Evolutionary conservation across 2,329 filamentous ascomycete species (phyloP).

Genomic region (Fusarium clavum): DNA sequence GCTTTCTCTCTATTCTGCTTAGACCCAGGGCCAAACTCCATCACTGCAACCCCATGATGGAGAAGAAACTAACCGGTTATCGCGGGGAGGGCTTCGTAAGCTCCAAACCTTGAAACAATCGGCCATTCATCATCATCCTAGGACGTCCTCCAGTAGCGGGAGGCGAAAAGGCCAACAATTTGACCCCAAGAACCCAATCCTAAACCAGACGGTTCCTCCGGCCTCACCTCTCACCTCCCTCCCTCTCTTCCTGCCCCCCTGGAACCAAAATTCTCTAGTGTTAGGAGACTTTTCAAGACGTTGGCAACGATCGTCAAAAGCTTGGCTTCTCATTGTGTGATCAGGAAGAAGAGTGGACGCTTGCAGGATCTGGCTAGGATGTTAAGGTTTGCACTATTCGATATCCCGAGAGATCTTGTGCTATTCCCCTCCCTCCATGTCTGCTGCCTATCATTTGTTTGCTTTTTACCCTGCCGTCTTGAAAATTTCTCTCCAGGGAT

Average conservation of each 20-base stretch:
- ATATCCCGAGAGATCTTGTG: conserved; percentile 29
- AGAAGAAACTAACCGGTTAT: conserved; percentile 6
- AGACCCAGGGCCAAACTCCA: conserved; percentile 11
- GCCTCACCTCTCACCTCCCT: conserved; percentile 2
- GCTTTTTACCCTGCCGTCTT: not conserved
- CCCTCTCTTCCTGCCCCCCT: not conserved
- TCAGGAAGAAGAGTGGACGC: conserved; percentile 19
- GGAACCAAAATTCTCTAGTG: conserved; percentile 4
- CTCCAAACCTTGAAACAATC: conserved; percentile 22
- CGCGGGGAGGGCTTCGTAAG: conserved; percentile 31
- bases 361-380: conserved; percentile 39
- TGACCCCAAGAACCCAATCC: conserved; percentile 20
- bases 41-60: conserved; percentile 19
- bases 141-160: conserved; percentile 8
- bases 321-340: conserved; percentile 2
- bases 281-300: conserved; percentile 8
- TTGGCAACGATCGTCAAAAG: conserved; percentile 25
- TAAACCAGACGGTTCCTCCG: conserved; percentile 24
- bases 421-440: conserved; percentile 5
- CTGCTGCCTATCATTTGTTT: not conserved
- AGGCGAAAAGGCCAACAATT: conserved; percentile 38
- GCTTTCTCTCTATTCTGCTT: not conserved
- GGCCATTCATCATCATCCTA: conserved; percentile 16
- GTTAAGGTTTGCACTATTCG: conserved; percentile 34
- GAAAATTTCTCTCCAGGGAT: conserved; percentile 5